These are phyloP conservation scores for Amylocystis lapponica DNA, from an alignment of 768 basidiomycete species.

Conservation along the genomic window DNA sequence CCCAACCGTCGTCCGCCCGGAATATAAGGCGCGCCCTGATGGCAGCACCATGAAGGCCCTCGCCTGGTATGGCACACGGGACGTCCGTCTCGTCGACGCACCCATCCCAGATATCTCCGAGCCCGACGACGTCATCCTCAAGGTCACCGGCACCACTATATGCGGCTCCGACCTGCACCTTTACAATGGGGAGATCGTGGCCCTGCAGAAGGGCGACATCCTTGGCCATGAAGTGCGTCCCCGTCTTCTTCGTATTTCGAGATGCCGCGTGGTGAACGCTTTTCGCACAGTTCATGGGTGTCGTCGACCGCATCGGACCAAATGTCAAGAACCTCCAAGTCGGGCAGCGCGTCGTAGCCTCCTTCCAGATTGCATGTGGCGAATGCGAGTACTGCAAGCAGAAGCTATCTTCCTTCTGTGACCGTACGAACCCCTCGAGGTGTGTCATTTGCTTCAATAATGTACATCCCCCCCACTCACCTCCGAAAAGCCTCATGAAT, in stretches of 20 bases:
- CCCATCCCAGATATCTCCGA: constrained; percentile 58
- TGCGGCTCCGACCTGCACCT: constrained; percentile 56
- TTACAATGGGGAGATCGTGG: constrained; percentile 63
- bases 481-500: constrained; percentile 36
- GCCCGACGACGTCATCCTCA: constrained; percentile 69
- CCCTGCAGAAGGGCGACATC: constrained; percentile 68
- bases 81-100: constrained; percentile 42
- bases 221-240: constrained; percentile 58
- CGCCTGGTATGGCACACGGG: constrained; percentile 56
- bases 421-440: constrained; percentile 63
- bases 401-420: constrained; percentile 69
- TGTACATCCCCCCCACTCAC: not conserved
- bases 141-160: constrained; percentile 66
- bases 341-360: constrained; percentile 73
- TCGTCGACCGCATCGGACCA: constrained; percentile 59
- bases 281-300: constrained; percentile 56
- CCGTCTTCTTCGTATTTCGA: not conserved
- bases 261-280: not conserved
- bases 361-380: constrained; percentile 76
- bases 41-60: constrained; percentile 63
- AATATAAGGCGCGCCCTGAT: constrained; percentile 42
- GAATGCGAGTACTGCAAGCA: constrained; percentile 68
- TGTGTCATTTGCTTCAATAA: constrained; percentile 17
- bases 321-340: constrained; percentile 52
- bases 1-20: constrained; percentile 35